phyloP scores from a whole-genome alignment of 2,329 filamentous ascomycete species.

The Alternaria burnsii region DNA sequence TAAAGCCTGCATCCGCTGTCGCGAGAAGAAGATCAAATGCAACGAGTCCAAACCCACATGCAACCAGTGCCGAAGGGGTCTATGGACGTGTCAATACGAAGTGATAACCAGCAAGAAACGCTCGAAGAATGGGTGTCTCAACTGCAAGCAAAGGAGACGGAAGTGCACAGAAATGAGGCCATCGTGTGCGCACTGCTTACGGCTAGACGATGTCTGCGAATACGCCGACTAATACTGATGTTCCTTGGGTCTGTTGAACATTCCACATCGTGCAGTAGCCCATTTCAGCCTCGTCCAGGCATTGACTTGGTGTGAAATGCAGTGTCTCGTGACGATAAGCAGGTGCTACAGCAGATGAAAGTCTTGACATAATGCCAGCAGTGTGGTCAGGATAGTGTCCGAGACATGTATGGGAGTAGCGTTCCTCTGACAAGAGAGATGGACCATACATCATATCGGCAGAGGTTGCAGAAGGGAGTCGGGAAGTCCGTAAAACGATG shows the following conservation, averaged over 20 bases:
- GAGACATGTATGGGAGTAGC: background rate
- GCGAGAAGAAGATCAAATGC: slow-evolving; percentile 45
- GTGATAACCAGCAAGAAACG: slow-evolving; percentile 28
- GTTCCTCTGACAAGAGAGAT: background rate
- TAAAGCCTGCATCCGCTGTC: slow-evolving; percentile 31
- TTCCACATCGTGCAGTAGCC: background rate
- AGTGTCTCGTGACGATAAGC: background rate
- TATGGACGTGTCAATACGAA: slow-evolving; percentile 44
- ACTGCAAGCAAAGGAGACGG: slow-evolving; percentile 39
- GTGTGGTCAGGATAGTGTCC: background rate
- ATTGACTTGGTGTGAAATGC: background rate
- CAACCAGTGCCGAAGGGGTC: slow-evolving; percentile 39
- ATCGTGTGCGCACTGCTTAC: slow-evolving; percentile 41
- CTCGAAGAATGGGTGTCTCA: slow-evolving; percentile 42
- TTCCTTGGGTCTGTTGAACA: background rate
- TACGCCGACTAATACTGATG: slow-evolving; percentile 33
- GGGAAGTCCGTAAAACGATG: background rate
- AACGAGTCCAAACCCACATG: slow-evolving; percentile 41
- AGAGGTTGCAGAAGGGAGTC: background rate
- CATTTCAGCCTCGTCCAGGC: background rate
- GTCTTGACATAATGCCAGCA: background rate
- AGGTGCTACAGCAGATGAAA: background rate
- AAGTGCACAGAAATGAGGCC: slow-evolving; percentile 46
- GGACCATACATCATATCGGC: background rate
- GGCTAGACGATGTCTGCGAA: slow-evolving; percentile 38